phyloP scores from a whole-genome alignment of 1,284 basidiomycete species.

The Erythrobasidium hasegawianum region DNA sequence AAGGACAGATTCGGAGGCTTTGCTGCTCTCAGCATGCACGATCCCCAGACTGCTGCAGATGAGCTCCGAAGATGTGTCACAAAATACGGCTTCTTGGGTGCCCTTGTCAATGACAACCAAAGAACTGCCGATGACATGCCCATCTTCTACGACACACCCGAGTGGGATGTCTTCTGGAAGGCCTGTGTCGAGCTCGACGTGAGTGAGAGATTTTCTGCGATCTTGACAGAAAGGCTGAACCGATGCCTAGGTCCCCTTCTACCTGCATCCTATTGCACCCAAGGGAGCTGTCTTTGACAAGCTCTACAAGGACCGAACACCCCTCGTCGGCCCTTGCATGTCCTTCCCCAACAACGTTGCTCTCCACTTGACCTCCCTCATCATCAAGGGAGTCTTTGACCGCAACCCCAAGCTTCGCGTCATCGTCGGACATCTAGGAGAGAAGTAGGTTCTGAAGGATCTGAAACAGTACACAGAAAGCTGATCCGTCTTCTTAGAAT shows the following conservation, averaged over 20 bases:
- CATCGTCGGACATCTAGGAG: conserved; percentile 49
- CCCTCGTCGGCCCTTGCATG: conserved; percentile 47
- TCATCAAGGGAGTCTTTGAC: conserved; percentile 50
- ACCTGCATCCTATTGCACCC: conserved; percentile 49
- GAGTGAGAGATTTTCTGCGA: background rate
- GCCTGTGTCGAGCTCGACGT: conserved; percentile 48
- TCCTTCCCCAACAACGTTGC: conserved; percentile 49
- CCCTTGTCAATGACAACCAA: conserved; percentile 45
- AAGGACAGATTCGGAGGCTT: conserved; percentile 48
- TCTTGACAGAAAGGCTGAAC: background rate
- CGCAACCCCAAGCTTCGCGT: conserved; percentile 49
- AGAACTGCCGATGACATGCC: conserved; percentile 41
- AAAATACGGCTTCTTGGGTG: conserved; percentile 44
- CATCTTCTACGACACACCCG: conserved; percentile 45
- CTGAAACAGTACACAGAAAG: background rate
- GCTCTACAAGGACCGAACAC: conserved; percentile 47
- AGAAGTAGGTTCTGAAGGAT: conserved; percentile 38
- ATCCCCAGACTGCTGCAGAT: conserved; percentile 46
- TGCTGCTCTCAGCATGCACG: conserved; percentile 48
- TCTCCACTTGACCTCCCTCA: conserved; percentile 47
- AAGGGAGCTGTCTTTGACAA: conserved; percentile 46
- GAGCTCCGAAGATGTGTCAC: conserved; percentile 47
- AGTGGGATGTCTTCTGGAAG: conserved; percentile 47
- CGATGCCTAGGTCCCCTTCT: conserved; percentile 43
- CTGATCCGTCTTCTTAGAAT: conserved; percentile 27